phyloP scores from a whole-genome alignment of 768 basidiomycete genomes.

The Termitomyces titanicus region DNA sequence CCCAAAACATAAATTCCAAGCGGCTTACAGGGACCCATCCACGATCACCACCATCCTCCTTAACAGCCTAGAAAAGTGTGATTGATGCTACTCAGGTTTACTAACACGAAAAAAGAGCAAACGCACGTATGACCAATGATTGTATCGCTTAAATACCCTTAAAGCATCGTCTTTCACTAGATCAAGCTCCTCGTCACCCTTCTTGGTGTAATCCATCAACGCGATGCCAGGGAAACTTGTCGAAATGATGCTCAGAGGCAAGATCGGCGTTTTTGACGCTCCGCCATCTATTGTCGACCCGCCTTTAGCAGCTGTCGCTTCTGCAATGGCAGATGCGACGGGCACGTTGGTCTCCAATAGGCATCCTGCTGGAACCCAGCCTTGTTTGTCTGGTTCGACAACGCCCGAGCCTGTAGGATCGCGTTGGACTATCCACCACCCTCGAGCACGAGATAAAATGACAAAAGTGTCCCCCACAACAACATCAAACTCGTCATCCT shows the following conservation, averaged over 20 bases:
- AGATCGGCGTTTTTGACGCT: slow-evolving; percentile 70
- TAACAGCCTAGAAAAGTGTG: slow-evolving; percentile 64
- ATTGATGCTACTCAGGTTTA: slow-evolving; percentile 6
- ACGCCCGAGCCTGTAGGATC: slow-evolving; percentile 84
- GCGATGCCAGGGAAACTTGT: slow-evolving; percentile 96
- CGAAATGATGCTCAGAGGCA: slow-evolving; percentile 90
- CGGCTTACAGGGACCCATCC: slow-evolving; percentile 89
- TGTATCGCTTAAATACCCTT: slow-evolving; percentile 96
- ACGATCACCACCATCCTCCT: slow-evolving; percentile 88
- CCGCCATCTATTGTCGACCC: slow-evolving; percentile 33
- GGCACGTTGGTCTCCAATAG: slow-evolving; percentile 91
- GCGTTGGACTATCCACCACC: slow-evolving; percentile 99
- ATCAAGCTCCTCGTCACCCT: slow-evolving; percentile 90
- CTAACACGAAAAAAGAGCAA: slow-evolving; percentile 11
- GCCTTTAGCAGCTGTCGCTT: slow-evolving; percentile 66
- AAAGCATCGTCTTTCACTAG: slow-evolving; percentile 85
- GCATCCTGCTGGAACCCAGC: slow-evolving; percentile 98
- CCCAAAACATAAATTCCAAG: neutral
- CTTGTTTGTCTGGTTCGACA: slow-evolving; percentile 82
- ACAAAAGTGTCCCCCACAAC: slow-evolving; percentile 96
- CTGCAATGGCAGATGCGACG: slow-evolving; percentile 82
- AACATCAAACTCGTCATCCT: slow-evolving; percentile 98
- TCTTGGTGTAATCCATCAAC: slow-evolving; percentile 93
- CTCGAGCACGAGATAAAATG: slow-evolving; percentile 89
- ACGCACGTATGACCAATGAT: slow-evolving; percentile 92